Base-by-base conservation (phyloP, 2,329 filamentous ascomycete genomes). In the Sphaerulina vaccinii region DNA sequence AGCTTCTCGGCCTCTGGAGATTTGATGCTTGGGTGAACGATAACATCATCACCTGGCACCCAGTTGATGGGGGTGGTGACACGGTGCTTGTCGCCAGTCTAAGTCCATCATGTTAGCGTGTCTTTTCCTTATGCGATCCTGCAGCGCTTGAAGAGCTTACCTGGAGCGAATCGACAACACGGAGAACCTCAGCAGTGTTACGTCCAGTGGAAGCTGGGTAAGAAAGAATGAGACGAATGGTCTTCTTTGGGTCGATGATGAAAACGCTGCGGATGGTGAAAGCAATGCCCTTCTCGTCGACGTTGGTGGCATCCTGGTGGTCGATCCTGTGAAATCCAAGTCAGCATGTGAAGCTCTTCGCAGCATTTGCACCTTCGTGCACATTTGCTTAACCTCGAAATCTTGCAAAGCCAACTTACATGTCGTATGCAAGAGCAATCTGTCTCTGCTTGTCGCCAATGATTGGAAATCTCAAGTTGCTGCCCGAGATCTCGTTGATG, bases 221-320 rank as follows among this genome's bases (percentile, higher is more conserved):
- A 56, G 78, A 78, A 54, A 84, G 73, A 64, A 83, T 84, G 42
- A 60, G 54, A 60, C 81, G 79, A 66, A 84, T 83, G 55, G 75
- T 82, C 76, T 83, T 83, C 72, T 79, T 80, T 51, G 81, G 81
- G 73, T 84, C 81, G 69, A 84, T 82, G 69, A 83, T 72, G 73
- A 84, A 84, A 65, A 84, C 81, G 49, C 78, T 81, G 67, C 81
- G 80, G 70, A 84, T 84, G 65, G 81, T 84, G 70, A 84, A 83
- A 43, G 81, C 80, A 54, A 76, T 72, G 66, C 76, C 76, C 72
- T 78, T 79, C 56, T 65, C 65, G 62, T 82, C 77, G 58, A 84
- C 75, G 67, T 82, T 82, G 70, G 81, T 82, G 54, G 79, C 75
- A 59, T 78, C 76, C 61, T 78, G 75, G 67, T 77, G 68, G 65